A percentile compares a stretch with the other conserved stretches of the same genome.
phyloP scores from a whole-genome alignment of 140 eudicot species.

The Anethum foeniculum region DNA sequence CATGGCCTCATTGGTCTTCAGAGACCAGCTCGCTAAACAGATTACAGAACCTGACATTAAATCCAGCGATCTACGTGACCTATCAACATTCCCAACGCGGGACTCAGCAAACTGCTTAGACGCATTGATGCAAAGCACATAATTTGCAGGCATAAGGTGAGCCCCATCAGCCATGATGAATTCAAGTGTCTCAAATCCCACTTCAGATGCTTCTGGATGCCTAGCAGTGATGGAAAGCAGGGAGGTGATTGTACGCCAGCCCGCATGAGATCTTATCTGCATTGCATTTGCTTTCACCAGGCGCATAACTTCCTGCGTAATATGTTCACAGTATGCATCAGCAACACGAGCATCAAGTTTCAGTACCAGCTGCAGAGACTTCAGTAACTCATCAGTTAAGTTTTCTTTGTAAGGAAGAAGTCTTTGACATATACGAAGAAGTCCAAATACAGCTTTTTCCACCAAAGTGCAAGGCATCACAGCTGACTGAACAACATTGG shows the following conservation, averaged over 20 bases:
- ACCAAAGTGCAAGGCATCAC: constrained; percentile 89
- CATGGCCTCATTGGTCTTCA: constrained; percentile 48
- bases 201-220: constrained; percentile 88
- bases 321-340: constrained; percentile 86
- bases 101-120: constrained; percentile 96
- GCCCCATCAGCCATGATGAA: constrained; percentile 84
- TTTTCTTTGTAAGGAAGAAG: constrained; percentile 89
- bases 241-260: constrained; percentile 84
- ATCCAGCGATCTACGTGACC: constrained; percentile 75
- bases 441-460: constrained; percentile 94
- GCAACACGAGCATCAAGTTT: constrained; percentile 92
- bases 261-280: constrained; percentile 73
- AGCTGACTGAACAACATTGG: constrained; percentile 76
- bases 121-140: constrained; percentile 62
- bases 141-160: constrained; percentile 67
- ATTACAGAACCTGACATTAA: constrained; percentile 71
- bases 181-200: constrained; percentile 78
- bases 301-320: constrained; percentile 83
- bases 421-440: constrained; percentile 81
- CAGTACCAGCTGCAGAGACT: constrained; percentile 74
- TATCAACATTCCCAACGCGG: constrained; percentile 69
- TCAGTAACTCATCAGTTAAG: constrained; percentile 78
- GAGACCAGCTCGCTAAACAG: constrained; percentile 69
- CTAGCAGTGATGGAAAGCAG: constrained; percentile 79
- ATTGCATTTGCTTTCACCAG: constrained; percentile 80